Conservation (phyloP, 495 filamentous ascomycete genomes). For the Diplogelasinospora grovesii region DNA sequence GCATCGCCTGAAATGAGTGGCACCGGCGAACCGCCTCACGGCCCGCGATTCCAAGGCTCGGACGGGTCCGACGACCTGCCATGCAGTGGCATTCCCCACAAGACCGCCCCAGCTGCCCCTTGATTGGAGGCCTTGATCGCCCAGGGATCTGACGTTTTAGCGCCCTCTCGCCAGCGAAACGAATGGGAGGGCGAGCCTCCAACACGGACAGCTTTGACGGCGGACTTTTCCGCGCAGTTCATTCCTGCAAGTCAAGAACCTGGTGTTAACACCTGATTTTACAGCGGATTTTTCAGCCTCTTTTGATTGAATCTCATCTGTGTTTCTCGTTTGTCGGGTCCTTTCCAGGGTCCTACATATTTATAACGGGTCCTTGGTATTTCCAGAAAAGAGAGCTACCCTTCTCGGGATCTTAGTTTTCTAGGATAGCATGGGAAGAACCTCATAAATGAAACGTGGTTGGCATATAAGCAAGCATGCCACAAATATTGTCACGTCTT, state of each 20-base stretch:
- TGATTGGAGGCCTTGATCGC: conserved; percentile 3
- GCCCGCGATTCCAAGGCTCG: conserved; percentile 29
- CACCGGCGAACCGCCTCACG: conserved; percentile 27
- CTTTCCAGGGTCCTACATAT: conserved; percentile 1
- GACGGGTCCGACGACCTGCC: conserved; percentile 7
- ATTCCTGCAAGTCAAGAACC: not conserved
- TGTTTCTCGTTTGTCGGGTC: conserved; percentile 50
- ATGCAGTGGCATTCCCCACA: not conserved
- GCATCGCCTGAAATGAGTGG: conserved; percentile 30
- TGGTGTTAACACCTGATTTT: too few relatives aligned
- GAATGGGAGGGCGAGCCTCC: not conserved
- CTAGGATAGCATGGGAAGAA: too few relatives aligned
- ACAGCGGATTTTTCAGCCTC: conserved; percentile 12
- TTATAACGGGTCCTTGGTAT: too few relatives aligned
- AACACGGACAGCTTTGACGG: not conserved
- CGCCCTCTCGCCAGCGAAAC: not conserved
- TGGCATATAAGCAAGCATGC: too few relatives aligned
- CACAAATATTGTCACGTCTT: too few relatives aligned
- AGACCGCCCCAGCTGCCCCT: not conserved
- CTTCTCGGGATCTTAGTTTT: too few relatives aligned
- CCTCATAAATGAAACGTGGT: too few relatives aligned
- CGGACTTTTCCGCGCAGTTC: conserved; percentile 2
- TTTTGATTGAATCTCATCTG: conserved; percentile 37
- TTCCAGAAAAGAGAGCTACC: too few relatives aligned
- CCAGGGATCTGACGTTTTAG: not conserved